These are phyloP conservation scores for Pseudogymnoascus sp. DNA, from an alignment of 2,329 filamentous ascomycete species.

Conservation along the genomic window DNA sequence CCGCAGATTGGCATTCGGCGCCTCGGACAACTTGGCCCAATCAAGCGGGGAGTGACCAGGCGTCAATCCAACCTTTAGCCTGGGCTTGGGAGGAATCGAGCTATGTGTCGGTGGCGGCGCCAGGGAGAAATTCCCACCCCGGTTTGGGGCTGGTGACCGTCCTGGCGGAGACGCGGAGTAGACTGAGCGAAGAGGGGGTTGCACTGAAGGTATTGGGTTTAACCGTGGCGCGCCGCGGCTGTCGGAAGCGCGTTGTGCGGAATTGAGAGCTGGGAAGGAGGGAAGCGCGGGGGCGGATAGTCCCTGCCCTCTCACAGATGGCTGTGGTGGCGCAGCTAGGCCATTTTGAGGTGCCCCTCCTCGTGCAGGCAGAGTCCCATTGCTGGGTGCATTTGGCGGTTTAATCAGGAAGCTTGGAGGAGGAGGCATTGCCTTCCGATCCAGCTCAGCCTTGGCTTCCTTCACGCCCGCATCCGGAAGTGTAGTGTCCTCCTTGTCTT, in stretches of 20 bases:
- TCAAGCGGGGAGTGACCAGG: slow-evolving; percentile 92
- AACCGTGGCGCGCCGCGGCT: slow-evolving; percentile 19
- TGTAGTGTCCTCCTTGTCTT: not conserved
- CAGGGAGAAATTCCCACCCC: slow-evolving; percentile 36
- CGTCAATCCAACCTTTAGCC: slow-evolving; percentile 69
- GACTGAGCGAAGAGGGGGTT: slow-evolving; percentile 16
- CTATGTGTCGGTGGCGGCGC: slow-evolving; percentile 50
- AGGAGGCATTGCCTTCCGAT: slow-evolving; percentile 36
- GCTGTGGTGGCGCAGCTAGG: not conserved
- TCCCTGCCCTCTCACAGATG: slow-evolving; percentile 21
- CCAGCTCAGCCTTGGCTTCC: slow-evolving; percentile 18
- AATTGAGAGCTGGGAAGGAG: slow-evolving; percentile 46
- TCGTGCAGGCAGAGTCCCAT: slow-evolving; percentile 19
- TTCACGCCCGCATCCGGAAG: slow-evolving; percentile 14
- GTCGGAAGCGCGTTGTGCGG: slow-evolving; percentile 41
- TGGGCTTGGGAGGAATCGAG: slow-evolving; percentile 47
- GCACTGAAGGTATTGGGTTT: slow-evolving; percentile 17
- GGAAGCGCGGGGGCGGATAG: slow-evolving; percentile 23
- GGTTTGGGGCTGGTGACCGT: slow-evolving; percentile 37
- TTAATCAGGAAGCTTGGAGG: slow-evolving; percentile 17
- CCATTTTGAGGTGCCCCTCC: not conserved
- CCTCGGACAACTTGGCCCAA: slow-evolving; percentile 74
- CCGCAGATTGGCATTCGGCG: slow-evolving; percentile 61
- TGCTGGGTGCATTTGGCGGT: slow-evolving; percentile 16
- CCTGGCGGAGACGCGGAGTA: slow-evolving; percentile 21